phyloP scores from a whole-genome alignment of 225 moss, liverwort and hornwort species.

The Physcomitrium patens region DNA sequence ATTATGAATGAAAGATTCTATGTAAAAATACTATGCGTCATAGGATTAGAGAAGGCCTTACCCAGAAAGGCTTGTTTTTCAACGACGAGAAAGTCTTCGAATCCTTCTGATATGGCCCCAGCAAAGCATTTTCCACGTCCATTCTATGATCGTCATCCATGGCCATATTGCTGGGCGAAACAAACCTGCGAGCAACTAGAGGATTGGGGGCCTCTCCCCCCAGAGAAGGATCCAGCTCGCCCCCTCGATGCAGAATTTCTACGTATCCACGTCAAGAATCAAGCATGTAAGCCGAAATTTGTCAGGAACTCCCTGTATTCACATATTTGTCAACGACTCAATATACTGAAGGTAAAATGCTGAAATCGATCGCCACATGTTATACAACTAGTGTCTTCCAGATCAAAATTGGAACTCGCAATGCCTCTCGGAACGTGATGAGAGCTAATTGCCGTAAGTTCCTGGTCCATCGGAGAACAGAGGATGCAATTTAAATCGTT shows the following conservation, averaged over 20 bases:
- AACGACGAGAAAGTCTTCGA: slow-evolving; percentile 70
- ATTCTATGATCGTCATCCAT: slow-evolving; percentile 77
- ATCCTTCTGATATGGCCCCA: slow-evolving; percentile 77
- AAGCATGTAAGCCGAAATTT: background rate
- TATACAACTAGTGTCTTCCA: background rate
- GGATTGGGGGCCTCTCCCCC: slow-evolving; percentile 63
- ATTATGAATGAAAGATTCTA: background rate
- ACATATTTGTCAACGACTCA: background rate
- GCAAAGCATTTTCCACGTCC: slow-evolving; percentile 73
- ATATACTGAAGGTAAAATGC: background rate
- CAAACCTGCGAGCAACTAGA: slow-evolving; percentile 72
- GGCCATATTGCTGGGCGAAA: slow-evolving; percentile 45
- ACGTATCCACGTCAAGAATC: background rate
- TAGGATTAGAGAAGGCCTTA: slow-evolving; percentile 26
- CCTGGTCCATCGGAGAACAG: slow-evolving; percentile 5
- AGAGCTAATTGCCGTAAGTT: slow-evolving; percentile 11
- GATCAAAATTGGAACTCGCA: background rate
- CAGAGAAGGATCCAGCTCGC: slow-evolving; percentile 62
- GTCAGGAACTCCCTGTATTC: background rate
- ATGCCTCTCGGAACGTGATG: background rate
- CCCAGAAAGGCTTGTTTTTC: slow-evolving; percentile 75
- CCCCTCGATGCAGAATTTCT: slow-evolving; percentile 58
- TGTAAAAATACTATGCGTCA: background rate
- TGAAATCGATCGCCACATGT: background rate
- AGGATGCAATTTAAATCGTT: background rate